phyloP scores from a whole-genome alignment of 257 asterid species.

The Capsicum pubescens region DNA sequence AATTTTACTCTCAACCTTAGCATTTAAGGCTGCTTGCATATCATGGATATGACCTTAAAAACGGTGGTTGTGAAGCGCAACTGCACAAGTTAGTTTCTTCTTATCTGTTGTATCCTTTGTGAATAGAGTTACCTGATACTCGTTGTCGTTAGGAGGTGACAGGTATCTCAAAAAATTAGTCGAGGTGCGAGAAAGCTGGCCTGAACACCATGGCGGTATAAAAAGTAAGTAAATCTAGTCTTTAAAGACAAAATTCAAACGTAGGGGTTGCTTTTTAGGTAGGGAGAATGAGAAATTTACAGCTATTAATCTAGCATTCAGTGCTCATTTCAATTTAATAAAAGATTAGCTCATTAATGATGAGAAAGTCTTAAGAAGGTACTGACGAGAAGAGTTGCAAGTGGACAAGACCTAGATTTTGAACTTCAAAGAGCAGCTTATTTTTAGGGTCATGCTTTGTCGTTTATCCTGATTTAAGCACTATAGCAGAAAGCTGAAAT shows the following conservation, averaged over 20 bases:
- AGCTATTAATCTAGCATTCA: not conserved
- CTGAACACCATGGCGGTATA: no score
- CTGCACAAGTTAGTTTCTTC: not conserved
- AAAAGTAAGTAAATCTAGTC: not conserved
- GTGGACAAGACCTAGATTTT: not conserved
- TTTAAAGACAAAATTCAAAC: conserved; percentile 2
- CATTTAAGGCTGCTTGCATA: not conserved
- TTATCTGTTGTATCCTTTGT: no score
- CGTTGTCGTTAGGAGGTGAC: no score
- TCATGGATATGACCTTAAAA: not conserved
- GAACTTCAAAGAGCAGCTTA: not conserved
- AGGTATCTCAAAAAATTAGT: no score
- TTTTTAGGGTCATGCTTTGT: not conserved
- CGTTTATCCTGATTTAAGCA: not conserved
- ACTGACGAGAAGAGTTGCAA: not conserved
- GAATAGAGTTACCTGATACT: no score
- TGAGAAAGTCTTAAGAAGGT: not conserved
- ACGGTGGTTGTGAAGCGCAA: conserved; percentile 12
- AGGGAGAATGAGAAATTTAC: not conserved
- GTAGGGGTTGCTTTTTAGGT: not conserved
- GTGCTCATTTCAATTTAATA: not conserved
- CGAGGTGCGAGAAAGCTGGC: no score
- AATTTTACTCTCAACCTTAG: not conserved
- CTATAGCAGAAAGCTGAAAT: conserved; percentile 4
- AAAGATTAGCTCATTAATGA: not conserved